A percentile compares a stretch with the other conserved stretches of the same genome.
Conservation (phyloP, 108 stramenopile species). For the Cyclotella distinguenda region DNA sequence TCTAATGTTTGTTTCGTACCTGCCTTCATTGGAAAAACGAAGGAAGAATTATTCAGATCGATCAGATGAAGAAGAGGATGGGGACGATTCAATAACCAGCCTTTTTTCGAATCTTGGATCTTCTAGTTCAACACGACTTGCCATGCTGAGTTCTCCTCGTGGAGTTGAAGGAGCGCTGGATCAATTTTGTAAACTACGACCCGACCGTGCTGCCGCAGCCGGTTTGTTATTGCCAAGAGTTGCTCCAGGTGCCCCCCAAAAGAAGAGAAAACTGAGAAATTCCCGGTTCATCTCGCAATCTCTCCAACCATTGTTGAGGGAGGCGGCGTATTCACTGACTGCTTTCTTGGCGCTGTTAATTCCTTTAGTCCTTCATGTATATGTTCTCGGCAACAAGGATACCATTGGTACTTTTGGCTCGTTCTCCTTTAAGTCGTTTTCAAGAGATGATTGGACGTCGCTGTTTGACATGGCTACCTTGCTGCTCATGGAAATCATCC, state of each 20-base stretch:
- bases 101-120: slow-evolving; percentile 63
- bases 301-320: slow-evolving; percentile 29
- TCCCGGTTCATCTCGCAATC: neutral
- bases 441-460: slow-evolving; percentile 49
- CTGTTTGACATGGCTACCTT: slow-evolving; percentile 59
- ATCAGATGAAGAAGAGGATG: slow-evolving; percentile 49
- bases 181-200: slow-evolving; percentile 40
- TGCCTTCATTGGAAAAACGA: slow-evolving; percentile 58
- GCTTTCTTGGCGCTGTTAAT: slow-evolving; percentile 27
- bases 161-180: slow-evolving; percentile 66
- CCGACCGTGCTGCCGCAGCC: slow-evolving; percentile 31
- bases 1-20: slow-evolving; percentile 46
- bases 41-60: slow-evolving; percentile 20
- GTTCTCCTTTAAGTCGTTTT: slow-evolving; percentile 11
- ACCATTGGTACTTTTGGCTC: slow-evolving; percentile 15
- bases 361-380: slow-evolving; percentile 37
- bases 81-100: slow-evolving; percentile 30
- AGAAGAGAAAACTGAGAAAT: slow-evolving; percentile 8
- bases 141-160: slow-evolving; percentile 57
- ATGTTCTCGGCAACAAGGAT: slow-evolving; percentile 2
- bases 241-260: neutral
- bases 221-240: slow-evolving; percentile 10
- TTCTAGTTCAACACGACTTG: slow-evolving; percentile 70
- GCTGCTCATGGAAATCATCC: slow-evolving; percentile 48
- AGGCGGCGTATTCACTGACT: slow-evolving; percentile 45